Evolutionary conservation across 805 yeast genomes (phyloP), one percentile per base, ranked within the genome.

Genomic region (Yarrowia bubula): DNA sequence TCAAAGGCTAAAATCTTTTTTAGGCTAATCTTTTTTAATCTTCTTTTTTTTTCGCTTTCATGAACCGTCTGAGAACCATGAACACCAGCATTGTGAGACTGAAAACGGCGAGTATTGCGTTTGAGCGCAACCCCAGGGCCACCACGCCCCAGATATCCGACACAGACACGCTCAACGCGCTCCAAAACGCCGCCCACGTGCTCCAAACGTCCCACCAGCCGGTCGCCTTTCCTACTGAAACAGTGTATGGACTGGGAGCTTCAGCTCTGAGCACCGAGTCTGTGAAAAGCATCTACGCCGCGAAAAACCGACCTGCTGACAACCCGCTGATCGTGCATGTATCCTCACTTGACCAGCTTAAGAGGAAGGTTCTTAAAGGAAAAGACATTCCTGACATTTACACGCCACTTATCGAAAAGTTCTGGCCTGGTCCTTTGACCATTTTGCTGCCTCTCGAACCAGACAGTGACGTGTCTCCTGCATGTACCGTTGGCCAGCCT

Each of bases 381-480:
- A 64, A 58, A 1, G 65, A 68, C 11, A 83, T 93, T 6, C 98
- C 98, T 0, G 76, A 77, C 0, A 80, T 86, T 0, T 95, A 95
- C 73, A 75, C 78, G 37, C 82, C 84, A 0, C 78, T 95, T 46
- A 79, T 92, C 10, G 80, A 81, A 2, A 81, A 80, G 68, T 88
- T 89, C 71, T 95, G 98, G 98, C 99, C 99, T 0, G 99, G 99
- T 0, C 98, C 99, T 0, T 77, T 95, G 65, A 92, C 97, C 0
- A 90, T 95, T 38, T 75, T 95, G 60, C 77, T 95, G 18, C 97
- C 97, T 0, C 69, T 76, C 11, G 3, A 77, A 82, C 7, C 84
- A 84, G 1, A 62, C 13, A 78, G 55, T 35, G 55, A 48, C 10
- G 55, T 93, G 1, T 91, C 97, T 1, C 78, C 80, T 38, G 78